Conservation (phyloP, 192 early-diverging fungal genomes). For the Backusella circina region DNA sequence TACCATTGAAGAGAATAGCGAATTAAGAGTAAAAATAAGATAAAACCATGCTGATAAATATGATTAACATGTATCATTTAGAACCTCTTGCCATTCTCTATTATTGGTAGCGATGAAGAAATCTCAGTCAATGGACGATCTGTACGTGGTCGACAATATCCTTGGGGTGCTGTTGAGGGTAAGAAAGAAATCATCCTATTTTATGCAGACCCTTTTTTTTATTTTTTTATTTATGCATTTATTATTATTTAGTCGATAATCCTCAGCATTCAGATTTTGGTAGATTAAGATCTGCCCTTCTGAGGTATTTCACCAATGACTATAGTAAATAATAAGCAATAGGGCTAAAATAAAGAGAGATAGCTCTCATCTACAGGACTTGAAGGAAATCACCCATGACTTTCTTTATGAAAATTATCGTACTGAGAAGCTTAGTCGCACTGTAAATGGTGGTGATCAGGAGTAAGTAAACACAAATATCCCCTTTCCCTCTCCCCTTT, state of each 20-base stretch:
- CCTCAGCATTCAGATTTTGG: conserved; percentile 97
- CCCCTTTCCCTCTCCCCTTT: neutral
- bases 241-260: conserved; percentile 71
- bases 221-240: neutral
- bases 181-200: neutral
- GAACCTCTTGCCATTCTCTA: conserved; percentile 87
- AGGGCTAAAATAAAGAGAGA: neutral
- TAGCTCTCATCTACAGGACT: conserved; percentile 95
- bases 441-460: conserved; percentile 49
- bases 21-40: conserved; percentile 63
- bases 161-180: conserved; percentile 94
- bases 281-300: conserved; percentile 84
- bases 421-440: conserved; percentile 76
- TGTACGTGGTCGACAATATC: conserved; percentile 90
- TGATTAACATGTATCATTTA: neutral
- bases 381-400: conserved; percentile 96
- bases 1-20: conserved; percentile 96
- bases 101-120: conserved; percentile 94
- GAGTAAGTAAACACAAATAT: conserved; percentile 15
- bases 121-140: conserved; percentile 79
- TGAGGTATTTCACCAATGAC: conserved; percentile 47
- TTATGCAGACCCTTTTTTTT: too few relatives aligned
- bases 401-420: conserved; percentile 96
- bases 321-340: neutral
- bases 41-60: neutral